Percentiles rank a stretch among this genome's conserved stretches.
These are phyloP conservation scores for Ilyonectria sp. DNA, from an alignment of 2,329 filamentous ascomycete genomes.

Conservation along the genomic window DNA sequence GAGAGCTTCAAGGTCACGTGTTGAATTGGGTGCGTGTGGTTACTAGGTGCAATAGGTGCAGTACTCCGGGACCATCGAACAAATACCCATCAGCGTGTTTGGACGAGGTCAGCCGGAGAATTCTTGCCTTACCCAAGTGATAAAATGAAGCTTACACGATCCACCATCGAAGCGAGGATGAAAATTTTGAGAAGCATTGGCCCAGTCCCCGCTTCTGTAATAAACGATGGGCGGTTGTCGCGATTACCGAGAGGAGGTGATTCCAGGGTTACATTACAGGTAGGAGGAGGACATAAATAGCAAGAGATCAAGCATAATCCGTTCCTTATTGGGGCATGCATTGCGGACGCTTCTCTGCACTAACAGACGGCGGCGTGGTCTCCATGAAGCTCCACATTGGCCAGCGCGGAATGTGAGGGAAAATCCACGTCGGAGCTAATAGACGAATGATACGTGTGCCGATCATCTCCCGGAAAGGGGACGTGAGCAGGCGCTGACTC, in stretches of 20 bases:
- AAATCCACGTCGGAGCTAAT: neutral
- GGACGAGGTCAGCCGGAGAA: too few relatives aligned
- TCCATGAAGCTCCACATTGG: neutral
- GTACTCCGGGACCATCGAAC: too few relatives aligned
- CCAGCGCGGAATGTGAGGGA: neutral
- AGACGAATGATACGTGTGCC: neutral
- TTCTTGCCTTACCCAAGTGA: too few relatives aligned
- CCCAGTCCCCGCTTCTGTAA: neutral
- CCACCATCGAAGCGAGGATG: neutral
- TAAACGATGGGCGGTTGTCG: neutral
- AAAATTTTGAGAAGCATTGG: neutral
- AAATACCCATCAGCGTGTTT: too few relatives aligned
- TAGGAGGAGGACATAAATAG: neutral
- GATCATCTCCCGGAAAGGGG: slow-evolving; percentile 3
- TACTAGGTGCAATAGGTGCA: too few relatives aligned
- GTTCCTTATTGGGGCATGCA: neutral
- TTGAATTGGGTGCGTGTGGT: too few relatives aligned
- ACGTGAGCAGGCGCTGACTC: neutral
- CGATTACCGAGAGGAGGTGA: neutral
- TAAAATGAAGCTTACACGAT: neutral
- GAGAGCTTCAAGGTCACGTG: too few relatives aligned
- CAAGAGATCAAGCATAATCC: neutral
- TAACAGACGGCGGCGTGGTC: neutral
- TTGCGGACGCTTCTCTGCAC: neutral
- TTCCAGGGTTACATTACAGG: neutral